These are phyloP conservation scores for Fusarium sp. DNA, from an alignment of 2,329 filamentous ascomycete genomes.

Conservation along the genomic window DNA sequence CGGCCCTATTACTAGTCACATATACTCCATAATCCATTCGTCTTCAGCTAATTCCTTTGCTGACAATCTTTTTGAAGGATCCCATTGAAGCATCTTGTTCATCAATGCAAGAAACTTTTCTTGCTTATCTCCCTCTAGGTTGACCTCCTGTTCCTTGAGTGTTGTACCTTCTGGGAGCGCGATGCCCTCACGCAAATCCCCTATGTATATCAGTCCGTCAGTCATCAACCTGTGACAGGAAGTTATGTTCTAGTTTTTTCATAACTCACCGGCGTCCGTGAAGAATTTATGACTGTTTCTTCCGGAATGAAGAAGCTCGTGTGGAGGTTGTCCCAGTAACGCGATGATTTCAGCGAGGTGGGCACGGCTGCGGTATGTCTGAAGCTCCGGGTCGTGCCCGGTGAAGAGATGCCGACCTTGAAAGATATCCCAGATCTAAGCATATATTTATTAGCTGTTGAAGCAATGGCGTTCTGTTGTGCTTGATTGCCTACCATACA, in stretches of 20 bases:
- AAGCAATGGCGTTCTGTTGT: too few species aligned
- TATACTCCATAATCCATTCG: conserved; percentile 47
- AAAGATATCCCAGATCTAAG: conserved; percentile 59
- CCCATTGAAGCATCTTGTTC: conserved; percentile 52
- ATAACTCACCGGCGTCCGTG: conserved; percentile 46
- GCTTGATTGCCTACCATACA: conserved; percentile 56
- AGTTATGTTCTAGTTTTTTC: not conserved
- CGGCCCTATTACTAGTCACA: too few species aligned
- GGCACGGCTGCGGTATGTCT: conserved; percentile 54
- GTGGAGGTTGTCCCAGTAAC: conserved; percentile 55
- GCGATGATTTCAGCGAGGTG: conserved; percentile 60
- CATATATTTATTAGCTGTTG: not conserved
- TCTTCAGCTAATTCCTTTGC: conserved; percentile 45
- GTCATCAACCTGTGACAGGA: too few species aligned
- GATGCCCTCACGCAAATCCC: conserved; percentile 40
- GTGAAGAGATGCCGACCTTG: conserved; percentile 57
- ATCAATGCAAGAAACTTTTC: conserved; percentile 49
- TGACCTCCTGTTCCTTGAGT: conserved; percentile 51
- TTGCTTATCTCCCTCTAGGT: conserved; percentile 46
- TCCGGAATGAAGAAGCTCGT: conserved; percentile 47
- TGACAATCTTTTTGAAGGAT: conserved; percentile 44
- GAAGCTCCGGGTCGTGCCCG: conserved; percentile 50
- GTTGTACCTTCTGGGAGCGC: conserved; percentile 37
- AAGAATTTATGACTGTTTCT: conserved; percentile 51
- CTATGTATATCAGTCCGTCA: too few species aligned